Base-by-base conservation (phyloP, 2,329 filamentous ascomycete genomes). In the Xylariaceae sp. region DNA sequence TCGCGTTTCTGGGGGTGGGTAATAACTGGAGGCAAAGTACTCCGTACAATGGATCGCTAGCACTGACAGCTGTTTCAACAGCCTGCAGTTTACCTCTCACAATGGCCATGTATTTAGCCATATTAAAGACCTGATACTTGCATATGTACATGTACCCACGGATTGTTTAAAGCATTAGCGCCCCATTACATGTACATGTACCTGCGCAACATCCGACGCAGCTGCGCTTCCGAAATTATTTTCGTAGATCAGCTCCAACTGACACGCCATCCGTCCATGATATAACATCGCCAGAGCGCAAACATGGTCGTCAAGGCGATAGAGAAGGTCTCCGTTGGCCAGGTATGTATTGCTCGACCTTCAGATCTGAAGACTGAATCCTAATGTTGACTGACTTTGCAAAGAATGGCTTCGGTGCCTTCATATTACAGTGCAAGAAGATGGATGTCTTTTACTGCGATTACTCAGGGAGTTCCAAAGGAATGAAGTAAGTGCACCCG, bases 381-480 rank as follows among this genome's bases (percentile, higher is more conserved):
- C 14, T 29, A 17, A 20, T n/a, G 7, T 11, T 37, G 22, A 47
- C 42, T 16, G 21, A 14, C 19, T 37, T 17, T 32, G 40, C 27
- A 47, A 43, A 97, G 91, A 97, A 98, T 74, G 93, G 93, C 77
- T 78, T 97, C 57, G 92, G 92, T 62, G 88, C 91, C 66, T 97
- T 97, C 75, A 88, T 98, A 69, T 81, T 96, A 47, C 92, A 95
- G 75, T 98, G 93, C 82, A 95, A 89, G 76, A 87, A 85, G 64
- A 76, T 98, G 67, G 88, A 95, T 67, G 88, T 98, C 64, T 88
- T 95, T 73, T 98, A 95, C 75, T 97, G 93, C 75, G 90, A 97
- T 77, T 91, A 86, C 81, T 88, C 87, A 47, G 93, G 91, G 53
- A 95, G 88, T 67, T 97, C 92, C 29, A 82, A 75, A 62, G 93